Base-by-base conservation (phyloP, 345 rosid genomes). In the Lepidium africanum region DNA sequence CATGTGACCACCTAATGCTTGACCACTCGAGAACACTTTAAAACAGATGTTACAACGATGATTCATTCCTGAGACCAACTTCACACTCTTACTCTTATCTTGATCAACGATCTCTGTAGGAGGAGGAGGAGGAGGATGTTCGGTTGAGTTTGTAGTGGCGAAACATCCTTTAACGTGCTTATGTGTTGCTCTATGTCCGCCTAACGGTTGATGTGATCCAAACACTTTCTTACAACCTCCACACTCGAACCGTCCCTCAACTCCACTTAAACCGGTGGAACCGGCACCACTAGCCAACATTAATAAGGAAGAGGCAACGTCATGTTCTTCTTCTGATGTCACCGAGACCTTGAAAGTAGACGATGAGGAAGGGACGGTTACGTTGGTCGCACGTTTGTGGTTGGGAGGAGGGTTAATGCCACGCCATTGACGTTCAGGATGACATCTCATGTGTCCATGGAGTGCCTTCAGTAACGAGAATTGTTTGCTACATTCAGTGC, bases 381-480 rank as follows among this genome's bases (percentile, higher is more conserved):
- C 0, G 80, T 65, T 77, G 65, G 70, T 9, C 4, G 19, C 23
- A 36, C 54, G 62, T 71, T 15, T 77, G 30, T 38, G 5, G 13
- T 63, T 59, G 0, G 81, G 79, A 3, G 90, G 93, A 17, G 90
- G 90, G 70, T 77, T 81, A 37, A 83, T 85, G 64, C 88, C 83
- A 17, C 97, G 74, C 91, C 92, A 82, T 37, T 88, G 81, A 37
- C 95, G 88, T 70, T 82, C 96, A 39, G 95, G 92, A 74, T 91
- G 99, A 80, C 95, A 94, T 63, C 96, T 78, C 95, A 84, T 94
- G 80, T 94, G 97, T 16, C 99, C 96, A 2, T 85, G 89, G 30
- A 91, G 85, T 5, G 97, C 97, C 74, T 94, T 92, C 79, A 74
- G 74, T 5, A 93, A 94, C 83, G 84, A 79, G 69, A 94, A 94